Evolutionary conservation across 768 basidiomycete genomes (phyloP).

Genomic region (Panaeolus papilionaceus): DNA sequence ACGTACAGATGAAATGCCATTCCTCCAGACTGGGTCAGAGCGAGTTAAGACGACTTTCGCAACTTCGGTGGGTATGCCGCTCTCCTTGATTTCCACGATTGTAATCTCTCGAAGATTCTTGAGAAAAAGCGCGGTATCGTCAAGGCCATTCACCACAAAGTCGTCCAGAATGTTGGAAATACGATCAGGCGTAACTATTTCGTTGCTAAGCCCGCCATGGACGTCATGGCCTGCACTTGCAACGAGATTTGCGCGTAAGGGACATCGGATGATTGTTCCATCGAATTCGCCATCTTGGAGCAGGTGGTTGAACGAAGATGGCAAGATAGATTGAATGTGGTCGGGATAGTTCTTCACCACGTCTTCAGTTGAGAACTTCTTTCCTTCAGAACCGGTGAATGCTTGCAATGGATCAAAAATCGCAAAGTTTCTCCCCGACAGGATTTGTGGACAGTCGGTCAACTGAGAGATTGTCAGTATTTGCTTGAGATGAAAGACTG

Average conservation of each 20-base stretch:
- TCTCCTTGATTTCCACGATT: not conserved
- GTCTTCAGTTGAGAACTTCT: slow-evolving; percentile 38
- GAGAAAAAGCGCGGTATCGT: not conserved
- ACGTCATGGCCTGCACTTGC: not conserved
- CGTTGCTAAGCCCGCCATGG: not conserved
- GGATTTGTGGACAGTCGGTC: slow-evolving; percentile 53
- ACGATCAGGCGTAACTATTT: not conserved
- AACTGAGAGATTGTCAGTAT: slow-evolving; percentile 35
- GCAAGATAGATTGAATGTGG: slow-evolving; percentile 24
- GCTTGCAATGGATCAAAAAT: slow-evolving; percentile 49
- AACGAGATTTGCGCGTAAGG: not conserved
- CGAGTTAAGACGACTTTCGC: not conserved
- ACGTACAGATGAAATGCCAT: not conserved
- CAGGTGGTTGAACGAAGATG: not conserved
- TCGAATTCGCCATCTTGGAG: not conserved
- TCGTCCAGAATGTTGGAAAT: not conserved
- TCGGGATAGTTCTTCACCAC: slow-evolving; percentile 26
- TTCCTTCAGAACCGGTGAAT: slow-evolving; percentile 33
- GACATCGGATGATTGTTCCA: not conserved
- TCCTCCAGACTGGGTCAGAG: not conserved
- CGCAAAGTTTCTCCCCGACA: slow-evolving; percentile 44
- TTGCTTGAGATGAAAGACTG: not conserved
- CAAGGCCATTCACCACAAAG: not conserved
- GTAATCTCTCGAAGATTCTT: not conserved
- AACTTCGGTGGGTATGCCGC: not conserved